Base-by-base conservation (phyloP, 192 early-diverging fungal species). In the Mortierella antarctica region DNA sequence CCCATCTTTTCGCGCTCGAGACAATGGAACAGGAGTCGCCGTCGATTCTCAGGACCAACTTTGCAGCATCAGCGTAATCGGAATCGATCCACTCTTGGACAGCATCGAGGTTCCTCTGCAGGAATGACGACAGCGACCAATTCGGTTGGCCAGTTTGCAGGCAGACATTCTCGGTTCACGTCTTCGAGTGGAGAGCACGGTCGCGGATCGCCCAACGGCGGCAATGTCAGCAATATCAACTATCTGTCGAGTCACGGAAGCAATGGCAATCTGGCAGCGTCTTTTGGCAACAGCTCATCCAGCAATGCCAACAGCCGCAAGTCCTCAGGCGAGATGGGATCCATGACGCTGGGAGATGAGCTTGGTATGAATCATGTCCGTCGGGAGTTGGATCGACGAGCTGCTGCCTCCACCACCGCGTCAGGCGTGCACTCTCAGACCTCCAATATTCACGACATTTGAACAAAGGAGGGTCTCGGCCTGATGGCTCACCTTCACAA, bases 1-100 rank as follows among this genome's bases (percentile, higher is more conserved):
- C 94, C 94, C n/a, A 79, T 95, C 55, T 93, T 95, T 73, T 91
- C 92, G 9, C 66, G 84, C 5, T 80, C 77, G 9, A 59, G 77
- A 15, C 77, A 80, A 31, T 80, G 77, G 77, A 80, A 80, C 44
- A 40, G 60, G 21, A 80, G 61, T 51, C 50, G 77, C 13, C 69
- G 77, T 46, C 50, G 53, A 2, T 80, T 80, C 63, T 68, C 60
- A 1, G 77, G 77, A 3, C 77, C 77, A 1, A 80, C 77, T 4
- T 21, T 80, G 18, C 77, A 80, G 41, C 69, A 80, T 15, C 70
- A 72, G 40, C 57, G 65, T 10, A 79, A 53, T 9, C 55, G 49
- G 15, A 51, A 61, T 7, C 75, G 75, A 6, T 15, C 60, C 15
- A 45, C 44, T n/a, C 9, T n/a, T 12, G 57, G 57, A 3, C 5